phyloP scores from a whole-genome alignment of 208 protist species.

The Tetramitus jugosus region DNA sequence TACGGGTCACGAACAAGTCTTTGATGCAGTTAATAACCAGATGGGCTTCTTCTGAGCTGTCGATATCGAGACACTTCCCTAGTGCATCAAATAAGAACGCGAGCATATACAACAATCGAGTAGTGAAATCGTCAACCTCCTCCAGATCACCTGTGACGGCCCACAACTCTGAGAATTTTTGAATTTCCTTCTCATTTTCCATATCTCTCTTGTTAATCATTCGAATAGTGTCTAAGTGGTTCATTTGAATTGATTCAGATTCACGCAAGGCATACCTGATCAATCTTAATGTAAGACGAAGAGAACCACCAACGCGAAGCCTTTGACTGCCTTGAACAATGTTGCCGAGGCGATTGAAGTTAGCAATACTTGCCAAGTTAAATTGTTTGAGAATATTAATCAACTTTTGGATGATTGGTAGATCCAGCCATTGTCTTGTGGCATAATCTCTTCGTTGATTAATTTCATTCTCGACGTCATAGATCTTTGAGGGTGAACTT shows the following conservation, averaged over 20 bases:
- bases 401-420: constrained; percentile 4
- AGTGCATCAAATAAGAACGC: background rate
- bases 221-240: background rate
- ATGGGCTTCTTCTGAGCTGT: background rate
- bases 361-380: background rate
- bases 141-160: constrained; percentile 19
- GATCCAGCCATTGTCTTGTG: background rate
- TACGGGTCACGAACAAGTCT: background rate
- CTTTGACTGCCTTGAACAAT: background rate
- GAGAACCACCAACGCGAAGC: constrained; percentile 12
- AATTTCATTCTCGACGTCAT: constrained; percentile 17
- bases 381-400: background rate
- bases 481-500: too few species aligned
- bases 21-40: background rate
- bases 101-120: constrained; percentile 3
- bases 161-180: constrained; percentile 18
- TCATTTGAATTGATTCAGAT: background rate
- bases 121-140: constrained; percentile 9
- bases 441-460: background rate
- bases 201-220: constrained; percentile 1
- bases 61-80: background rate
- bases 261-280: constrained; percentile 10
- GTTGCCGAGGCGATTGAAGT: background rate
- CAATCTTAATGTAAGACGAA: background rate
- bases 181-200: constrained; percentile 18